Base-by-base conservation (phyloP, 163 green algal species). In the Coccomyxa subellipsoidea region DNA sequence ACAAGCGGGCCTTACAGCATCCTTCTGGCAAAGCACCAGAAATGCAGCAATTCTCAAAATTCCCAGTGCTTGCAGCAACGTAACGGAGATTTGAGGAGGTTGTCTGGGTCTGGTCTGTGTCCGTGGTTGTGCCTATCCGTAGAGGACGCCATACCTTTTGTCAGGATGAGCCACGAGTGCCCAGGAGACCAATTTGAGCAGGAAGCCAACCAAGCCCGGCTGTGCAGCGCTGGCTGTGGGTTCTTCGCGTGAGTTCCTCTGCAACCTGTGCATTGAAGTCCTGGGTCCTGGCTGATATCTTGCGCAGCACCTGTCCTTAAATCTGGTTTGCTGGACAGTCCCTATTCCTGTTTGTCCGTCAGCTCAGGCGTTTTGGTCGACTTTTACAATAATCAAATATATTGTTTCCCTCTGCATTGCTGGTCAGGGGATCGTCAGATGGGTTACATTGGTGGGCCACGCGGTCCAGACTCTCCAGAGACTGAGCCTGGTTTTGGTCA, bases 171-270 rank as follows among this genome's bases (percentile, higher is more conserved):
- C 72, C 72, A 78, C 72, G 72, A 78, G 72, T 78, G 72, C 72
- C 36, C 72, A 78, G 32, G 35, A 32, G 66, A 73, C 66, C 66
- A 73, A 23, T 73, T 73, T 34, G 66, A 73, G 66, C 66, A 88
- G 78, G 69, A 84, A 59, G 40, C 81, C 40, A 69, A 69, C 27
- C 77, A 84, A 81, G 75, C 86, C 54, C 76, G 79, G 79, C 86
- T 92, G 1, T 96, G 92, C 80, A 75, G 69, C 15, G 92, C 90
- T 37, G 85, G 88, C 71, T 95, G 92, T 80, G 92, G 91, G 18
- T 96, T 96, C 76, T 96, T 93, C 71, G 91, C 89, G 89, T 94
- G 77, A 86, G 92, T 85, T 18, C 4, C 66, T 80, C 69, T 47
- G 1, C 71, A 78, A 10, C 71, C n/a, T 38, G 4, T 23, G 1